Conservation (phyloP, 345 rosid genomes). For the Laguncularia racemosa region DNA sequence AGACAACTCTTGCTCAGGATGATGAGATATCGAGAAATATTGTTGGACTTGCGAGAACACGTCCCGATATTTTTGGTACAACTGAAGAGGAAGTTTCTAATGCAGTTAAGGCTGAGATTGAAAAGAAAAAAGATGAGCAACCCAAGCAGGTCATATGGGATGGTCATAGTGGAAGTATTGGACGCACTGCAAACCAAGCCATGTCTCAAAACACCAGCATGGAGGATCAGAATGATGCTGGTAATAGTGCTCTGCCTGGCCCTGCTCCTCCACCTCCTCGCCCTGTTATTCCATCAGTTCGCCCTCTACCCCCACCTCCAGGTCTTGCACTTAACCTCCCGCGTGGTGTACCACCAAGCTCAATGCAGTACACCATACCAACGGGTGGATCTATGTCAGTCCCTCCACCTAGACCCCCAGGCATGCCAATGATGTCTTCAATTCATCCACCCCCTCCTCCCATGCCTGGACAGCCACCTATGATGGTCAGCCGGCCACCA, state of each 20-base stretch:
- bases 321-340: constrained; percentile 73
- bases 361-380: constrained; percentile 38
- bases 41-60: constrained; percentile 74
- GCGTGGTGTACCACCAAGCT: constrained; percentile 46
- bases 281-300: constrained; percentile 51
- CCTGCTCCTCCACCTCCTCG: constrained; percentile 84
- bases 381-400: constrained; percentile 34
- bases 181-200: constrained; percentile 87
- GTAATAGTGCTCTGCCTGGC: constrained; percentile 56
- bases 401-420: constrained; percentile 53
- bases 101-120: constrained; percentile 90
- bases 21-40: constrained; percentile 88
- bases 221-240: constrained; percentile 50
- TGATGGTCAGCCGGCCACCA: constrained; percentile 55
- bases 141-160: constrained; percentile 94
- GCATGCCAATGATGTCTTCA: constrained; percentile 53
- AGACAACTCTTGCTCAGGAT: constrained; percentile 87
- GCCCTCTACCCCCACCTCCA: constrained; percentile 85
- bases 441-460: constrained; percentile 52
- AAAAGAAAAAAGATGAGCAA: constrained; percentile 89
- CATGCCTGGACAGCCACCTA: constrained; percentile 57
- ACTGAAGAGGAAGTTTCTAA: constrained; percentile 95
- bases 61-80: constrained; percentile 93
- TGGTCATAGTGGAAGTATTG: constrained; percentile 89
- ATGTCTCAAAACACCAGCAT: constrained; percentile 52